These are phyloP conservation scores for Picea abies DNA, from an alignment of 83 land plant species.

Conservation along the genomic window DNA sequence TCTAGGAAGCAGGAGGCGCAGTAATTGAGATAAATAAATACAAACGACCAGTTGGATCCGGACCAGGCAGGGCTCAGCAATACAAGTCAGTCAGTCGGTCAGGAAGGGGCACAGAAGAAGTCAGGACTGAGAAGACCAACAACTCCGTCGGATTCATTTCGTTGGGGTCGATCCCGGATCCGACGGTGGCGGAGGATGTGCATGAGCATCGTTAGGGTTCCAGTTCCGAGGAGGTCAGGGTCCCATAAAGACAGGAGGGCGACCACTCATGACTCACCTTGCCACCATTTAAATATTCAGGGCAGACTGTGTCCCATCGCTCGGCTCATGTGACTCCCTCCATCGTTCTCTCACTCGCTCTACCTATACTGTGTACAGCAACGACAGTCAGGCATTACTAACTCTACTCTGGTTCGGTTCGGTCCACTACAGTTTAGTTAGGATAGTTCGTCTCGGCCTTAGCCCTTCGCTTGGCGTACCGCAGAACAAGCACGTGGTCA, in stretches of 20 bases:
- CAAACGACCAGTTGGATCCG: constrained; percentile 21
- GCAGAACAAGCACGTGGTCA: constrained; percentile 20
- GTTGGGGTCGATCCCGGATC: constrained; percentile 2
- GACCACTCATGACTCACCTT: constrained; percentile 4
- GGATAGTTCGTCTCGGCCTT: not conserved
- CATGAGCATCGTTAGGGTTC: not conserved
- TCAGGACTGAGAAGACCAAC: not conserved
- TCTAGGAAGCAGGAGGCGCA: constrained; percentile 14
- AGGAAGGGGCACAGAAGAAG: not conserved
- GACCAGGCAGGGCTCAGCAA: not conserved
- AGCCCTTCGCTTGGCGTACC: not conserved
- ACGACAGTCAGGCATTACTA: not conserved
- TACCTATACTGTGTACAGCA: not conserved
- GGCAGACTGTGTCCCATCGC: constrained; percentile 14
- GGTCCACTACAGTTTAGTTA: too few species aligned
- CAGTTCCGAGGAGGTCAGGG: constrained; percentile 11
- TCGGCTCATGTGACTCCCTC: not conserved
- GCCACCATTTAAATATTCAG: not conserved
- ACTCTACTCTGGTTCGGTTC: not conserved
- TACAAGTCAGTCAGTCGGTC: not conserved
- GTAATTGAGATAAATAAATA: constrained; percentile 18
- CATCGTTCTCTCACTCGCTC: not conserved
- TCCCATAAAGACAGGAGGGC: constrained; percentile 19
- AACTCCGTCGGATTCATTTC: constrained; percentile 9
- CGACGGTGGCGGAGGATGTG: constrained; percentile 6